These are phyloP conservation scores for Gossypium anomalum DNA, from an alignment of 345 rosid genomes.

Conservation along the genomic window DNA sequence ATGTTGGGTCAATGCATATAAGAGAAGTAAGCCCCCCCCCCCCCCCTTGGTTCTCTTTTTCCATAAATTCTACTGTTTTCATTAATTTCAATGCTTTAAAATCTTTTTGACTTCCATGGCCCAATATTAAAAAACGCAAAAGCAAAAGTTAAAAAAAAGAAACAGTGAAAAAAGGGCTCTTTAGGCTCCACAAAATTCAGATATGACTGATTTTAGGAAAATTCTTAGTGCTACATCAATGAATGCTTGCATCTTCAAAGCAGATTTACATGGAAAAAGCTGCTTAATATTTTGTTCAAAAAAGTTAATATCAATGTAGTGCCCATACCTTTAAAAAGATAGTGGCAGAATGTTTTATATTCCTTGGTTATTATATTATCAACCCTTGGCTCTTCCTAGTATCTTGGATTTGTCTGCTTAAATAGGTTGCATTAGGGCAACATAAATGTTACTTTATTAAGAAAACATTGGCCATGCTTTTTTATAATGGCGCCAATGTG, in stretches of 20 bases:
- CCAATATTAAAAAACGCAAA: neutral
- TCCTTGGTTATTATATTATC: neutral
- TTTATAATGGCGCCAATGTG: conserved; percentile 18
- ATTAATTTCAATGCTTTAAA: neutral
- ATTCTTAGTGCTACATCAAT: conserved; percentile 1
- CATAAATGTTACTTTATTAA: conserved; percentile 3
- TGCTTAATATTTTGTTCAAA: conserved; percentile 14
- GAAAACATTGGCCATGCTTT: conserved; percentile 16
- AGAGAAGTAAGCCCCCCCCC: conserved; percentile 45
- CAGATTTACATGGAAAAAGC: conserved; percentile 15
- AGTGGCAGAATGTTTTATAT: neutral
- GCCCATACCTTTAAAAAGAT: conserved; percentile 1
- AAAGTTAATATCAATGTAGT: neutral
- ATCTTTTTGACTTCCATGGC: no score
- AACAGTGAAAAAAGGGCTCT: neutral
- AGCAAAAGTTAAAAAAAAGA: neutral
- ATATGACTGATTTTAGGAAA: neutral
- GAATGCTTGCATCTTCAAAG: conserved; percentile 8
- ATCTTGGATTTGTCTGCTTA: conserved; percentile 23
- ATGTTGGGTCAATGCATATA: conserved; percentile 92
- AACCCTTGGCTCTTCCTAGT: conserved; percentile 18
- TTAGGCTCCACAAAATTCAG: neutral
- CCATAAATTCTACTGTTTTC: neutral
- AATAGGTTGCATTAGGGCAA: neutral
- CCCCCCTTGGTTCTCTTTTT: conserved; percentile 5